Evolutionary conservation across 164 flowering plant genomes (phyloP).

Genomic region (Litsea cubeba): DNA sequence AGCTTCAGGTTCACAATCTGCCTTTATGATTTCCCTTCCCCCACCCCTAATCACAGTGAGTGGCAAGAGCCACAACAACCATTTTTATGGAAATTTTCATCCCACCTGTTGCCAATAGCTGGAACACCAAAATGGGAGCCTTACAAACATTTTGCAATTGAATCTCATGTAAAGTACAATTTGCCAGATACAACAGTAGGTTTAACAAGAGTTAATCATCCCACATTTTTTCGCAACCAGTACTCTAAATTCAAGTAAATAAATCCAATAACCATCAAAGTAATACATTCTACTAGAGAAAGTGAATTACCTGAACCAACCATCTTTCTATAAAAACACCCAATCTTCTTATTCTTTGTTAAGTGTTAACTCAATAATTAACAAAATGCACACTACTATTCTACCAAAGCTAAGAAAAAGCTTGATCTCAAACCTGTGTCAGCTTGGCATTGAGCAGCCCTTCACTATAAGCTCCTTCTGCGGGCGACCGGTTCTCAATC

Average conservation of each 20-base stretch:
- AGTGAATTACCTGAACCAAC: background rate
- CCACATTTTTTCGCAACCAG: background rate
- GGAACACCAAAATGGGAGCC: too few relatives aligned
- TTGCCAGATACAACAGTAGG: background rate
- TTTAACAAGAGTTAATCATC: background rate
- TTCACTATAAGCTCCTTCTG: constrained; percentile 89
- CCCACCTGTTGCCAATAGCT: too few relatives aligned
- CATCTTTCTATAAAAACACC: background rate
- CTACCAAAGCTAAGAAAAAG: background rate
- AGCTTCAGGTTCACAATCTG: too few relatives aligned
- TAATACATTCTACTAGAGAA: background rate
- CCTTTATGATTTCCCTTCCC: too few relatives aligned
- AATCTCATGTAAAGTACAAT: background rate
- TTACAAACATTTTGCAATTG: too few relatives aligned
- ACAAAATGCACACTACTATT: too few relatives aligned
- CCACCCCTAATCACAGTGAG: too few relatives aligned
- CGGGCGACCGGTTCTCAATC: constrained; percentile 87
- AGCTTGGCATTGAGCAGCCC: constrained; percentile 90
- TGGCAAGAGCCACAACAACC: too few relatives aligned
- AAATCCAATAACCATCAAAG: background rate
- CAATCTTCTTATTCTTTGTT: background rate
- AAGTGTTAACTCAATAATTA: too few relatives aligned
- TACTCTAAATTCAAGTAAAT: background rate
- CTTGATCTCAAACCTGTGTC: constrained; percentile 45
- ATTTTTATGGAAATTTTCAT: too few relatives aligned